Conservation (phyloP, 2,329 filamentous ascomycete genomes). For the Alternaria brassicae region DNA sequence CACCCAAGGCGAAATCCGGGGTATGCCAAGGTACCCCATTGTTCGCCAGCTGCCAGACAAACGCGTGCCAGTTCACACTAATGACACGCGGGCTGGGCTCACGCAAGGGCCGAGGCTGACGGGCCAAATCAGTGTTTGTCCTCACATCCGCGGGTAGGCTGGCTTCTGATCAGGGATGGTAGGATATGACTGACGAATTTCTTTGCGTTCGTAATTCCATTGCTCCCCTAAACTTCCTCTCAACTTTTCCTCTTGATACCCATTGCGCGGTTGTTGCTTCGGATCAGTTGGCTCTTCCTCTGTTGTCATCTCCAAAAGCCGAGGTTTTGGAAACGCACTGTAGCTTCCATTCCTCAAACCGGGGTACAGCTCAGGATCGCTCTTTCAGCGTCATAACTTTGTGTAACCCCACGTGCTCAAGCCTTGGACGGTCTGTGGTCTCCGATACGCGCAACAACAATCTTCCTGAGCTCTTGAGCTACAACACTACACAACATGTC, state of each 20-base stretch:
- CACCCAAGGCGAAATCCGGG: slow-evolving; percentile 42
- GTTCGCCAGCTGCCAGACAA: slow-evolving; percentile 11
- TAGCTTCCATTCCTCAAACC: not conserved
- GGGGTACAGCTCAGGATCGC: not conserved
- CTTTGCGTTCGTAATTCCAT: slow-evolving; percentile 15
- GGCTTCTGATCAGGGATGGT: slow-evolving; percentile 12
- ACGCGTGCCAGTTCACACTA: slow-evolving; percentile 30
- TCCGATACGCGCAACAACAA: not conserved
- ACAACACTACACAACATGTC: slow-evolving; percentile 57
- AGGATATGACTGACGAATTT: slow-evolving; percentile 37
- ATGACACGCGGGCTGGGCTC: slow-evolving; percentile 32
- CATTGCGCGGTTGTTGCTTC: slow-evolving; percentile 3
- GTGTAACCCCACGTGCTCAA: slow-evolving; percentile 4
- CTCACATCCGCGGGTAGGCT: slow-evolving; percentile 44
- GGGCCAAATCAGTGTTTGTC: slow-evolving; percentile 33
- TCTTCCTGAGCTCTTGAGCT: slow-evolving; percentile 2
- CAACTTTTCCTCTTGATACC: slow-evolving; percentile 13
- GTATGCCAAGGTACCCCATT: slow-evolving; percentile 19
- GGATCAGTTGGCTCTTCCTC: slow-evolving; percentile 16
- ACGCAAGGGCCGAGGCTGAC: slow-evolving; percentile 46
- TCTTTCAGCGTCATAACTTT: not conserved
- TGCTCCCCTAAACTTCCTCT: slow-evolving; percentile 10
- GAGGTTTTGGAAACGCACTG: not conserved
- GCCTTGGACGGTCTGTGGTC: not conserved
- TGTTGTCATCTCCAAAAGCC: slow-evolving; percentile 19